Evolutionary conservation across 169 alveolate genomes (phyloP), one percentile per base, ranked within the genome.

Genomic region (Eimeria zaria): DNA sequence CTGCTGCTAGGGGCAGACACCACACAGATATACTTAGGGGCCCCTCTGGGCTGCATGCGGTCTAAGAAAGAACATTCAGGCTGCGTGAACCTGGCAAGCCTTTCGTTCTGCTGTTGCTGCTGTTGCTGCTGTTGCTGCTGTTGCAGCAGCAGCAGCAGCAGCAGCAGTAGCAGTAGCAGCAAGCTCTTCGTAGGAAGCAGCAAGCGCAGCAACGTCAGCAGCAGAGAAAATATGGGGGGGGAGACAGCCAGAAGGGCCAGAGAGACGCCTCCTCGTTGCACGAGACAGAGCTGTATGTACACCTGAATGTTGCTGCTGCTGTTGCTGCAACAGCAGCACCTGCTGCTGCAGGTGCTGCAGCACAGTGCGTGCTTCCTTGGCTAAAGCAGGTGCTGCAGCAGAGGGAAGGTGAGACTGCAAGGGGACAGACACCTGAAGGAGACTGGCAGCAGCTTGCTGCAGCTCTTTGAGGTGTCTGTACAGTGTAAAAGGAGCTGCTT

Each of bases 171-270:
- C 87, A 39, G 87, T 33, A 46, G 53, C 87, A 39, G 36, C 60
- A 41, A 76, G 87, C 51, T 36, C 33, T 51, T 81, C 71, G 89
- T 81, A 81, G 5, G 64, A 27, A 8, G 64, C 89, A 20, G 89
- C 89, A 20, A 81, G 71, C 3, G 89, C 89, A 81, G 71, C 64
- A 81, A 81, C 89, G 48, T 81, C 89, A 30, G 89, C 89, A 48
- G 89, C 89, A 46, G 48, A 51, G 8, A 81, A 62, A 69, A 81
- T n/a, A 51, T 51, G 69, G 7, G 46, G 89, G 6, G 71, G 89
- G 48, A 14, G 14, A 46, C 22, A 8, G 22, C 41, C 64, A 27
- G 69, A 12, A 46, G 71, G n/a, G 16, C 73, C 89, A 4, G 73
- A 20, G 6, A 81, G 89, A 41, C 27, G 11, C 71, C 89, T 81